These are phyloP conservation scores for Tetrahymena elliotti DNA, from an alignment of 73 alveolate genomes.

Conservation along the genomic window DNA sequence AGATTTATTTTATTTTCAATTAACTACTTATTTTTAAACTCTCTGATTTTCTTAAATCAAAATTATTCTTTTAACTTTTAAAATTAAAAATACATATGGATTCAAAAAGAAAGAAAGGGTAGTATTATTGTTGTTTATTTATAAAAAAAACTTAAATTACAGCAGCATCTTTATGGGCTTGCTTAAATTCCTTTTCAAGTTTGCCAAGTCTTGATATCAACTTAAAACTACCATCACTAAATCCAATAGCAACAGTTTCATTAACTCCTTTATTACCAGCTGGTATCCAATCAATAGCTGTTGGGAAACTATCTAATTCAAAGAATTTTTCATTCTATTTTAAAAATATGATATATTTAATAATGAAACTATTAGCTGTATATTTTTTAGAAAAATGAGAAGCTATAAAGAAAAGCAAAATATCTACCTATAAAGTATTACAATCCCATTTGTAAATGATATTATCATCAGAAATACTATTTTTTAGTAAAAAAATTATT, in stretches of 20 bases:
- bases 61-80: no score
- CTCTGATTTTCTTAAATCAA: no score
- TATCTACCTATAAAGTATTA: slow-evolving; percentile 67
- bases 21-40: background rate
- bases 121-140: no score
- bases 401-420: background rate
- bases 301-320: slow-evolving; percentile 69
- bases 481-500: background rate
- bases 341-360: background rate
- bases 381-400: background rate
- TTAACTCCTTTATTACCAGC: slow-evolving; percentile 66
- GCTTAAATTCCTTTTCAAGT: slow-evolving; percentile 76
- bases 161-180: slow-evolving; percentile 91
- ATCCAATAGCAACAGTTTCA: slow-evolving; percentile 84
- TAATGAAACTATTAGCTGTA: background rate
- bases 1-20: no score
- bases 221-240: slow-evolving; percentile 85
- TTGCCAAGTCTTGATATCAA: slow-evolving; percentile 74
- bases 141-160: background rate
- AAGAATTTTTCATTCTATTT: slow-evolving; percentile 39
- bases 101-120: background rate
- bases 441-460: slow-evolving; percentile 86
- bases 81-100: background rate
- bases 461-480: slow-evolving; percentile 74
- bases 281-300: slow-evolving; percentile 79